Percentiles rank a stretch among this genome's conserved stretches.
phyloP scores from a whole-genome alignment of 208 protist species.

The Trypanosoma platydactyli region DNA sequence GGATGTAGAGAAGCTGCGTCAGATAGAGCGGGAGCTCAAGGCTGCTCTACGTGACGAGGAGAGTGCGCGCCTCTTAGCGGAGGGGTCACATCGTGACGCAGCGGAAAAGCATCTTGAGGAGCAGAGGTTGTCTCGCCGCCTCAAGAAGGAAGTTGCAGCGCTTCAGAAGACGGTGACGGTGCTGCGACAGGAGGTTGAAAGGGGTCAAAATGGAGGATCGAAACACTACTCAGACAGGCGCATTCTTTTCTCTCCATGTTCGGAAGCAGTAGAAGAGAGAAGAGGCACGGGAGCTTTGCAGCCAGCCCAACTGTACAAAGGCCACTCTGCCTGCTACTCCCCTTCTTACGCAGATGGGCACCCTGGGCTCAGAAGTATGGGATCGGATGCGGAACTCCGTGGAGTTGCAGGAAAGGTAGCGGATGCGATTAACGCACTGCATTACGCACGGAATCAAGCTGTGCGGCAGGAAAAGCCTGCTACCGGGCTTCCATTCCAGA shows the following conservation, averaged over 20 bases:
- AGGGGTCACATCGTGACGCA: not conserved
- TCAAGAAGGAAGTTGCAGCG: not conserved
- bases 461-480: not conserved
- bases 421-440: conserved; percentile 9
- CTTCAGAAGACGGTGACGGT: no score
- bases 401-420: not conserved
- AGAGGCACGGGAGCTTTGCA: no score
- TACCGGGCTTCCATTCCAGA: not conserved
- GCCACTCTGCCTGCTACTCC: no score
- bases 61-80: not conserved
- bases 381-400: not conserved
- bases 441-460: conserved; percentile 12
- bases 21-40: not conserved
- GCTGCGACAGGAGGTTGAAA: no score
- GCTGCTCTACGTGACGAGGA: not conserved
- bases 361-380: not conserved
- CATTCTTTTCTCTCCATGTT: no score
- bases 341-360: not conserved
- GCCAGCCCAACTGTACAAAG: no score
- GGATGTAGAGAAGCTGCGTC: not conserved
- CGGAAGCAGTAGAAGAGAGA: no score
- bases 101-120: not conserved
- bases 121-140: not conserved
- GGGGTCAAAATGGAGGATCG: no score
- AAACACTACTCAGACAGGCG: no score